Percentiles rank a stretch among this genome's conserved stretches.
Conservation (phyloP, 257 asterid genomes). For the Rubia yunnanensis region DNA sequence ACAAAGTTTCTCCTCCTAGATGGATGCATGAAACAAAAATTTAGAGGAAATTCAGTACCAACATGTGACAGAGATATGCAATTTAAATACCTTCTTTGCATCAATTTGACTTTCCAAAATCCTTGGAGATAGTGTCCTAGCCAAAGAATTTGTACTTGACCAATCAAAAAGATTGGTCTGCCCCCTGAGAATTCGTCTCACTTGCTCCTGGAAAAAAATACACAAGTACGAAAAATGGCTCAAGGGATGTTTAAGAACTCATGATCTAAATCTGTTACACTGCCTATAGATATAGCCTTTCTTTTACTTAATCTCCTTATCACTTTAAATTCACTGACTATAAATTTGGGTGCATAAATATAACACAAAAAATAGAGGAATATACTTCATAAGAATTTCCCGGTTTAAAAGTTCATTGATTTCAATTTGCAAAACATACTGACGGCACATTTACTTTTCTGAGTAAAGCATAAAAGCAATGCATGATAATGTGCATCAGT, state of each 20-base stretch:
- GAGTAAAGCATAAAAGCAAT: not conserved
- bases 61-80: not conserved
- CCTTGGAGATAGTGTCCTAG: constrained; percentile 92
- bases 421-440: not conserved
- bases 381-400: not conserved
- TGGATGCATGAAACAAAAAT: not conserved
- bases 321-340: not conserved
- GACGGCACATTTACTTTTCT: not conserved
- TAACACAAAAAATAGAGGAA: not conserved
- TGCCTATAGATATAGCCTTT: not conserved
- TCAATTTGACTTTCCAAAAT: constrained; percentile 97
- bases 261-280: not conserved
- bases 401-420: not conserved
- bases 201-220: constrained; percentile 62
- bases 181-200: constrained; percentile 95
- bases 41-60: not conserved
- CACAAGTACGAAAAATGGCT: not conserved
- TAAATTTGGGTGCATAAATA: not conserved
- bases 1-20: not conserved
- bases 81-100: constrained; percentile 76
- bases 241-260: not conserved
- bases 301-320: not conserved
- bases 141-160: constrained; percentile 93
- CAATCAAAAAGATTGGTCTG: constrained; percentile 91
- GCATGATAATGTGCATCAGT: not conserved